Base-by-base conservation (phyloP, 108 stramenopile genomes). In the Cyclotella kingstonii region DNA sequence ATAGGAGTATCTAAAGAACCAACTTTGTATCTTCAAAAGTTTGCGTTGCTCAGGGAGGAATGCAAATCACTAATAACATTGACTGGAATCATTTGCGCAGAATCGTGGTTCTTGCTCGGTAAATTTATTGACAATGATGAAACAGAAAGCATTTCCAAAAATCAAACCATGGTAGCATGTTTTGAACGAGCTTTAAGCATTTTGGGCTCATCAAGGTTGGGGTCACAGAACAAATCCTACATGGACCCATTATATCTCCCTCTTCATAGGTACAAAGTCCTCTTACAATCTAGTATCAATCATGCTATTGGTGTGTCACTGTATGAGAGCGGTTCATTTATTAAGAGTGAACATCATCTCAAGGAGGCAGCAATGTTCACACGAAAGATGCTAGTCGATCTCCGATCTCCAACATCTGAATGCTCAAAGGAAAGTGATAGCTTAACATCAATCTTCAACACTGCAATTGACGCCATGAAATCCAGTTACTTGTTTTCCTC, bases 31-130 rank as follows among this genome's bases (percentile, higher is more conserved):
- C 62, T 63, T 22, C 53, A 63, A 23, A 50, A 36, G 17, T 72
- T 72, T 61, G 38, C 61, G 10, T 17, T 55, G 31, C 40, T 41
- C 14, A 56, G 70, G 43, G 62, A 54, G 33, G 55, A 51, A 21
- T 46, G 56, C 7, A 57, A 50, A 14, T 56, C 61, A 23, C 47
- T 72, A 1, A 61, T 72, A 14, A 57, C 61, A 33, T 43, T 72
- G 23, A 56, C 62, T 9, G 55, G 70, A 2, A 72, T 72, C 45
- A 48, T 72, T n/a, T 48, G 47, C 12, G 54, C 70, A 25, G 62
- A 63, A 30, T 55, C 62, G 10, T 72, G 70, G 70, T 63, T 39
- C 46, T 72, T 28, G 3, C 46, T 72, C 19, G 70, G 70, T n/a
- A 72, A 40, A 27, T 45, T 72, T 30, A 47, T 63, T 22, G 22